Conservation (phyloP, 164 flowering plant species). For the Chloranthus sessilifolius region DNA sequence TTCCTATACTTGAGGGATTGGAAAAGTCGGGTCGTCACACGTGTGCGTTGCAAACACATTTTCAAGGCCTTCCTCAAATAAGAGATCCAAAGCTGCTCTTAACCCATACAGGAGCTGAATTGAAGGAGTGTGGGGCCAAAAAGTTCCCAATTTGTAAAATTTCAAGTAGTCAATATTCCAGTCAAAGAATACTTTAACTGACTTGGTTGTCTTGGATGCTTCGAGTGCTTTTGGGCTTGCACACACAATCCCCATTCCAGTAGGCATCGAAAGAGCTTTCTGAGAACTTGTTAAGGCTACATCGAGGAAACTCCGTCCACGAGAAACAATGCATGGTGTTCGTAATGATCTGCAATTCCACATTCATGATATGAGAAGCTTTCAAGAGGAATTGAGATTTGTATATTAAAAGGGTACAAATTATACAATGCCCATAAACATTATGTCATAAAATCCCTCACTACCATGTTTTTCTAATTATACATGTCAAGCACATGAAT, state of each 20-base stretch:
- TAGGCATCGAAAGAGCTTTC: slow-evolving; percentile 96
- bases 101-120: slow-evolving; percentile 89
- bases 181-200: slow-evolving; percentile 87
- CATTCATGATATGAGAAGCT: too few species aligned
- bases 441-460: too few species aligned
- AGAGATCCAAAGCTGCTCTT: slow-evolving; percentile 84
- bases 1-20: too few species aligned
- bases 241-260: slow-evolving; percentile 92
- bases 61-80: slow-evolving; percentile 94
- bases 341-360: slow-evolving; percentile 57
- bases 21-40: too few species aligned
- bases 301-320: slow-evolving; percentile 99
- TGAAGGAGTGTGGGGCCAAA: slow-evolving; percentile 99
- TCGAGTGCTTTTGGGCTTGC: slow-evolving; percentile 93
- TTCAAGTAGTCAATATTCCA: slow-evolving; percentile 96
- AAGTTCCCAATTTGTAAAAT: slow-evolving; percentile 88
- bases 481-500: too few species aligned
- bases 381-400: too few species aligned
- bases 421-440: too few species aligned
- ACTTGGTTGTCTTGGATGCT: slow-evolving; percentile 85
- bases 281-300: slow-evolving; percentile 97
- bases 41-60: slow-evolving; percentile 87
- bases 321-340: slow-evolving; percentile 84
- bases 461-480: too few species aligned
- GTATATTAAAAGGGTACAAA: too few species aligned